Evolutionary conservation across 805 yeast genomes (phyloP).

Genomic region (Ogataea salicorniae): DNA sequence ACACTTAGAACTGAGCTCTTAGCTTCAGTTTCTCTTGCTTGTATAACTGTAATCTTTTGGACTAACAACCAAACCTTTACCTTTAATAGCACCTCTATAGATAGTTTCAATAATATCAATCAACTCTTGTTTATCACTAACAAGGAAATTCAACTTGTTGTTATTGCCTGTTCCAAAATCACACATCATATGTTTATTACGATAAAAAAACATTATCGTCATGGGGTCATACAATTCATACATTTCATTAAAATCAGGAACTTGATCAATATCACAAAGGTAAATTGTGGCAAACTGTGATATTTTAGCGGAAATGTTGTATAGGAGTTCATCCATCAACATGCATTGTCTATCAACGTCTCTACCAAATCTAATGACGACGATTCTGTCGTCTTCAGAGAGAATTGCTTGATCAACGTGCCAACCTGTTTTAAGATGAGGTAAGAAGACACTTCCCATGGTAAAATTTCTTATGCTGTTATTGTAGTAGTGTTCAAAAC

Average conservation of each 20-base stretch:
- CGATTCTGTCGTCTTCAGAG: slow-evolving; percentile 83
- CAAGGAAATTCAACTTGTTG: slow-evolving; percentile 81
- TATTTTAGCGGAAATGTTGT: slow-evolving; percentile 73
- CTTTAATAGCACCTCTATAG: slow-evolving; percentile 87
- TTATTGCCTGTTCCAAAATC: slow-evolving; percentile 98
- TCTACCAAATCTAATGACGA: slow-evolving; percentile 83
- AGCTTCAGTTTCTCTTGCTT: slow-evolving; percentile 7
- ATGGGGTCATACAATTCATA: slow-evolving; percentile 87
- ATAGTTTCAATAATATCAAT: slow-evolving; percentile 87
- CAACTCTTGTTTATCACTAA: slow-evolving; percentile 79
- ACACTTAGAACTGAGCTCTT: not conserved
- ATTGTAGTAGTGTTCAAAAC: no score
- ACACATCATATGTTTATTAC: slow-evolving; percentile 96
- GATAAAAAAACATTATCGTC: slow-evolving; percentile 88
- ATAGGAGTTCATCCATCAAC: slow-evolving; percentile 85
- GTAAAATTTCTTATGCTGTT: no score
- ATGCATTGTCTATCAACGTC: slow-evolving; percentile 74
- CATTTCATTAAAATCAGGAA: slow-evolving; percentile 87
- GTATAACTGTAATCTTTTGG: slow-evolving; percentile 62
- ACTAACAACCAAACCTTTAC: slow-evolving; percentile 84
- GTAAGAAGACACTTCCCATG: slow-evolving; percentile 83
- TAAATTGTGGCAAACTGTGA: slow-evolving; percentile 85
- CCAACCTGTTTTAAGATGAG: slow-evolving; percentile 84
- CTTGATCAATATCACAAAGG: slow-evolving; percentile 82
- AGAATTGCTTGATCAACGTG: slow-evolving; percentile 97